Base-by-base conservation (phyloP, 2,329 filamentous ascomycete genomes). In the Scleromitrula shiraiana region DNA sequence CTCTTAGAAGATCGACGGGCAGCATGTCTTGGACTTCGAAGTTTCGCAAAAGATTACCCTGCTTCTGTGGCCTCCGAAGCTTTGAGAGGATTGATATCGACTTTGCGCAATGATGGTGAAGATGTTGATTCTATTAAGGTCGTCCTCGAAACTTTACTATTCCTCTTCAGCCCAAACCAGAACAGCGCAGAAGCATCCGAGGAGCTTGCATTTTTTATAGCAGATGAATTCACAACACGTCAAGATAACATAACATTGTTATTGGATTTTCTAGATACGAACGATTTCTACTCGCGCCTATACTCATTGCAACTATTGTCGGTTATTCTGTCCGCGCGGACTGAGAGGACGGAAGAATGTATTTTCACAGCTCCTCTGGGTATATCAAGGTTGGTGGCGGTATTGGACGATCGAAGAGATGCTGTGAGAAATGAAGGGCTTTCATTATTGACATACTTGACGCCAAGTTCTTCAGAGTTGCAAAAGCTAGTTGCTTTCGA, bases 91-190 rank as follows among this genome's bases (percentile, higher is more conserved):
- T 74, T 98, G 49, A 97, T 98, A 56, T 81, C 79, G 10, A 88
- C 86, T 59, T 70, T 98, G 45, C 80, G 80, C 56, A 89, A 88
- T 64, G 93, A 98, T 76, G 81, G 80, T 51, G 88, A 95, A 64
- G 93, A 98, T 75, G 85, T 95, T 50, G 93, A 98, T 66, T 98
- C 94, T 5, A 85, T 95, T 64, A 95, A 96, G 69, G 81, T 95
- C 49, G 86, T 95, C 52, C 75, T 98, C 55, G 93, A 98, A 76
- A 98, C 94, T 37, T 72, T 98, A 60, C 73, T 97, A 64, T 91
- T 94, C 82, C 81, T 98, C 33, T 97, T 97, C 66, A 81, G 68
- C 54, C 80, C 80, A 33, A 82, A 82, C 57, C 73, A 77, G 58
- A 71, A 74, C 63, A 94, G 88, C 73, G 78, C 88, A 26, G 91